Evolutionary conservation across 805 yeast species (phyloP).

Genomic region (Isabelozyma heimii): DNA sequence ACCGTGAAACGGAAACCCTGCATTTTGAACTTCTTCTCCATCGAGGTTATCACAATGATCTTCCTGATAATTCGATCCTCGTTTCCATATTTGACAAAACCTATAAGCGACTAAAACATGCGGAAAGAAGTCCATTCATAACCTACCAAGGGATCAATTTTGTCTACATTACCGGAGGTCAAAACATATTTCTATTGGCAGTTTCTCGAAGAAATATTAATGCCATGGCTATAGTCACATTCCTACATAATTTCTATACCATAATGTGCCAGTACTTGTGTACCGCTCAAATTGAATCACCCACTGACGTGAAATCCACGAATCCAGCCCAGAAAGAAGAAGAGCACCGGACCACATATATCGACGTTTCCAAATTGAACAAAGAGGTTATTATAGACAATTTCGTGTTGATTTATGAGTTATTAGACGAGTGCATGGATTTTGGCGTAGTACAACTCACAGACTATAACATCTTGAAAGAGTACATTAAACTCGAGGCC

Average conservation of each 20-base stretch:
- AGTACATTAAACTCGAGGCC: slow-evolving; percentile 64
- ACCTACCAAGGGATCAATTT: slow-evolving; percentile 50
- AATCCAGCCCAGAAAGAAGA: background rate
- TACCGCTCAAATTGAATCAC: background rate
- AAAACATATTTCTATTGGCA: slow-evolving; percentile 41
- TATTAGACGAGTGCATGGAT: slow-evolving; percentile 88
- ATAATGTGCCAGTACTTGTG: slow-evolving; percentile 27
- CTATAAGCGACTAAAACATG: slow-evolving; percentile 16
- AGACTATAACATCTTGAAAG: slow-evolving; percentile 72
- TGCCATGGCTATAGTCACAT: slow-evolving; percentile 56
- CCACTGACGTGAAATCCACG: background rate
- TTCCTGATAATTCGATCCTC: slow-evolving; percentile 21
- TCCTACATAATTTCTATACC: slow-evolving; percentile 42
- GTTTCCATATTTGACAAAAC: slow-evolving; percentile 22
- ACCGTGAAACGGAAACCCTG: slow-evolving; percentile 19
- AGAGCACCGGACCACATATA: background rate
- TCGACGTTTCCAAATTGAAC: slow-evolving; percentile 41
- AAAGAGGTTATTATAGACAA: slow-evolving; percentile 70
- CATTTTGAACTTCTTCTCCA: slow-evolving; percentile 32
- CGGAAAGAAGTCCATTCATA: slow-evolving; percentile 42
- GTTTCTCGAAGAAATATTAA: slow-evolving; percentile 48
- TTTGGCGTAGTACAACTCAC: slow-evolving; percentile 85
- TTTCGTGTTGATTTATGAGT: slow-evolving; percentile 69
- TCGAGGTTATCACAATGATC: slow-evolving; percentile 30
- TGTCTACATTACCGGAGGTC: slow-evolving; percentile 47